A percentile compares a stretch with the other conserved stretches of the same genome.
phyloP scores from a whole-genome alignment of 345 rosid species.

The Euphorbia peplus region DNA sequence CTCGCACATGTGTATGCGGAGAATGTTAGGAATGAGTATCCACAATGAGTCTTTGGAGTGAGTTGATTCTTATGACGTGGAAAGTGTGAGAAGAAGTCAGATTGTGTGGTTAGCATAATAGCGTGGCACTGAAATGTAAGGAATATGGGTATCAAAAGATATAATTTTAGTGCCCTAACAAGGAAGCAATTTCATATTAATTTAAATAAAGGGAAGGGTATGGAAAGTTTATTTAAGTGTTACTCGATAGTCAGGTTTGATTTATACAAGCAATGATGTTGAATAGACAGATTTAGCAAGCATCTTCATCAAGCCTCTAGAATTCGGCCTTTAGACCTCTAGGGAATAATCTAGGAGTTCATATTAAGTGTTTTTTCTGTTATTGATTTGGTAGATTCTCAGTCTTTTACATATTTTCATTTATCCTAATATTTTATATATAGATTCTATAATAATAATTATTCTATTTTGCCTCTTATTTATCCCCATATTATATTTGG shows the following conservation, averaged over 20 bases:
- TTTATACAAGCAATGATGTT: background rate
- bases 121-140: background rate
- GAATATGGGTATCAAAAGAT: background rate
- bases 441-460: too few species aligned
- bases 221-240: background rate
- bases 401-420: too few species aligned
- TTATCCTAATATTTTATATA: too few species aligned
- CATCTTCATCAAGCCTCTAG: background rate
- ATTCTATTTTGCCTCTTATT: too few species aligned
- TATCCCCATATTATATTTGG: too few species aligned
- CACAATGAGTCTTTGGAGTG: background rate
- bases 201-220: background rate
- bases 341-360: background rate
- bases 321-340: background rate
- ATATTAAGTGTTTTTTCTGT: background rate
- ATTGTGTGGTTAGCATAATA: too few species aligned
- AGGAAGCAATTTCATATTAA: background rate
- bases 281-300: background rate
- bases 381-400: background rate
- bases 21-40: background rate
- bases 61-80: background rate
- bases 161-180: background rate
- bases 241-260: background rate
- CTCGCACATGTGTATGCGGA: background rate
- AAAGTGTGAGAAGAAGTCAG: slow-evolving; percentile 1